Percentiles rank a stretch among this genome's conserved stretches.
Conservation (phyloP, 1,139 yeast genomes). For the Geotrichum bryndzae region DNA sequence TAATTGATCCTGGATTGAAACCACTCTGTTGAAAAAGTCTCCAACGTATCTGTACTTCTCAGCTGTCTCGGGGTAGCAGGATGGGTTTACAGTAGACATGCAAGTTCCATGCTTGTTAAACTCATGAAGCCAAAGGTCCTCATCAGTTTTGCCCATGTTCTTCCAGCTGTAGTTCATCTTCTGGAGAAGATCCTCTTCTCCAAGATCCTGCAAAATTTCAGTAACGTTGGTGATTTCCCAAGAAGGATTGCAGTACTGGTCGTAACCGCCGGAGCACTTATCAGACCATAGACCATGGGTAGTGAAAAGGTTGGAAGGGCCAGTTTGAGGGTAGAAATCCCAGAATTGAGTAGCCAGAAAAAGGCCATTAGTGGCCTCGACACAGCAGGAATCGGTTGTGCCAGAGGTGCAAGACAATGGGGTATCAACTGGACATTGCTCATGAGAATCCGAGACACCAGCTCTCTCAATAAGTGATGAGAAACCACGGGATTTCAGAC, state of each 20-base stretch:
- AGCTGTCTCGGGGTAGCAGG: constrained; percentile 49
- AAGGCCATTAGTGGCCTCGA: constrained; percentile 83
- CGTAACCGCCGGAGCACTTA: constrained; percentile 66
- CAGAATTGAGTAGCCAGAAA: constrained; percentile 86
- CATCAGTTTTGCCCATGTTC: constrained; percentile 69
- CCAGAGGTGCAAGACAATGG: constrained; percentile 57
- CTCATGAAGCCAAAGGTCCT: constrained; percentile 83
- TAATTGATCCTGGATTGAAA: constrained; percentile 54
- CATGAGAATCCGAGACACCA: constrained; percentile 23
- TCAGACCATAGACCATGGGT: constrained; percentile 87
- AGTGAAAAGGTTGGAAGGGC: constrained; percentile 73
- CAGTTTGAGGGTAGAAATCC: constrained; percentile 83
- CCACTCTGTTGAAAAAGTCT: constrained; percentile 68
- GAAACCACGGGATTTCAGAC: neutral
- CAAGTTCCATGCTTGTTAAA: constrained; percentile 96
- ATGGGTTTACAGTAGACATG: constrained; percentile 68
- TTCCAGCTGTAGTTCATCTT: constrained; percentile 69
- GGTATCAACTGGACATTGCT: constrained; percentile 53
- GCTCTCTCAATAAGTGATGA: neutral
- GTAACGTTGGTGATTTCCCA: constrained; percentile 54
- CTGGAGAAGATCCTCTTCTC: constrained; percentile 49
- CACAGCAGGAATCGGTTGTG: constrained; percentile 58
- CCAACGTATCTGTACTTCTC: constrained; percentile 56
- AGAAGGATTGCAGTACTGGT: constrained; percentile 66
- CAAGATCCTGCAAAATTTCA: constrained; percentile 45